A percentile compares a stretch with the other conserved stretches of the same genome.
Evolutionary conservation across 2,329 filamentous ascomycete species (phyloP).

Genomic region (Aschersonia sp.): DNA sequence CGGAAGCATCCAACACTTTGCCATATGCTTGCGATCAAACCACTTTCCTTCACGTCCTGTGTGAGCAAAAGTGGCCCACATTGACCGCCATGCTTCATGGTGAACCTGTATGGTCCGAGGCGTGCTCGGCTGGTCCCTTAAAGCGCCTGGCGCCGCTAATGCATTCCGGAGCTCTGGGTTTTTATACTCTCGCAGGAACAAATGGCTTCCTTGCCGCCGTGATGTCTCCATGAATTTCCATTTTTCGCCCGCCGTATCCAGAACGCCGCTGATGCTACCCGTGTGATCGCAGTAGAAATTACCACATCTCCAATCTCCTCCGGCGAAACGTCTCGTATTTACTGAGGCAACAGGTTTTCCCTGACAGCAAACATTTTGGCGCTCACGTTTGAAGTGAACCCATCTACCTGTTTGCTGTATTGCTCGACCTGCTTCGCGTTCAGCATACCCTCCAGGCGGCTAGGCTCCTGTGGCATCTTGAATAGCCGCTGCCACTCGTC

Average conservation of each 20-base stretch:
- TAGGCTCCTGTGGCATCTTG: slow-evolving; percentile 93
- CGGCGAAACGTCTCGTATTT: slow-evolving; percentile 5
- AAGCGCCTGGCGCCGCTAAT: too few species aligned
- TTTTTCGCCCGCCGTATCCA: slow-evolving; percentile 23
- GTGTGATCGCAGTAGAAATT: slow-evolving; percentile 10
- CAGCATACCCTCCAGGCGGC: slow-evolving; percentile 81
- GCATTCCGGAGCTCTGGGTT: too few species aligned
- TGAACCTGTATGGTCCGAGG: too few species aligned
- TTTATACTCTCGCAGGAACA: too few species aligned
- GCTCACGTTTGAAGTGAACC: slow-evolving; percentile 80
- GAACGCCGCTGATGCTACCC: slow-evolving; percentile 27
- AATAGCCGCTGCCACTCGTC: slow-evolving; percentile 98
- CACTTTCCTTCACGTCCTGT: too few species aligned
- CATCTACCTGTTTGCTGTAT: slow-evolving; percentile 93
- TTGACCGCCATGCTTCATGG: too few species aligned
- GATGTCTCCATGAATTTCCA: slow-evolving; percentile 10
- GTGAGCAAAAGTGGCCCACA: too few species aligned
- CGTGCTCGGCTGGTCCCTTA: too few species aligned
- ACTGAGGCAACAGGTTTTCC: slow-evolving; percentile 48
- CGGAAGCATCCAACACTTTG: too few species aligned
- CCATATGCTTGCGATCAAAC: too few species aligned
- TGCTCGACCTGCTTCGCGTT: slow-evolving; percentile 95
- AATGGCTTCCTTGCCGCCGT: too few species aligned
- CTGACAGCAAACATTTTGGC: slow-evolving; percentile 98
- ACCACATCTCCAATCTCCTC: neutral